These are phyloP conservation scores for Hypoxylon intermedium DNA, from an alignment of 495 filamentous ascomycete species.

Conservation along the genomic window DNA sequence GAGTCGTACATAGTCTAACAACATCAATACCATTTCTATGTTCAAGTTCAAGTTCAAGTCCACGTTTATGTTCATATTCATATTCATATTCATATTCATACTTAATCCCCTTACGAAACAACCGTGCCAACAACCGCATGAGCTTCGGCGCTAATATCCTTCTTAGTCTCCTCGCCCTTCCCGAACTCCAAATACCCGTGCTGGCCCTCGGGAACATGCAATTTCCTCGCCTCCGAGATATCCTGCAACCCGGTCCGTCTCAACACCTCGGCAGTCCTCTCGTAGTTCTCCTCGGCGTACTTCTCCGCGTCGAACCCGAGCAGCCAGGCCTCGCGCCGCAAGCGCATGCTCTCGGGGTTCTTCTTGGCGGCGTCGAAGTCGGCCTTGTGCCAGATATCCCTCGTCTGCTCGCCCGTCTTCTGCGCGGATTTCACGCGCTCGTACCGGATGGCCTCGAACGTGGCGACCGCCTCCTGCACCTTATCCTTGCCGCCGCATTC, in stretches of 20 bases:
- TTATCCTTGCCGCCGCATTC: constrained; percentile 47
- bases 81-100: background rate
- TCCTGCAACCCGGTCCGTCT: constrained; percentile 29
- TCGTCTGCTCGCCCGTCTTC: constrained; percentile 63
- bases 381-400: constrained; percentile 68
- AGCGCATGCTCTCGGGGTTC: constrained; percentile 63
- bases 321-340: constrained; percentile 66
- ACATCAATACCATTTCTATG: constrained; percentile 10
- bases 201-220: constrained; percentile 34
- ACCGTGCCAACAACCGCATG: constrained; percentile 20
- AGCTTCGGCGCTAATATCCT: constrained; percentile 13
- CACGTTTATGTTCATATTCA: constrained; percentile 3
- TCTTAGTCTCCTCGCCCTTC: constrained; percentile 3
- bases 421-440: constrained; percentile 63
- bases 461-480: constrained; percentile 53
- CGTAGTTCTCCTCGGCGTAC: constrained; percentile 52
- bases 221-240: constrained; percentile 16
- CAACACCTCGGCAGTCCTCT: constrained; percentile 28
- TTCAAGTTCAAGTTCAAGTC: constrained; percentile 4
- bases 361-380: constrained; percentile 64
- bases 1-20: constrained; percentile 6
- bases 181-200: constrained; percentile 33
- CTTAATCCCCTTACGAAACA: constrained; percentile 4
- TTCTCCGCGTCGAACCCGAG: constrained; percentile 67
- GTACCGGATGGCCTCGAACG: constrained; percentile 60